Percentiles rank a stretch among this genome's conserved stretches.
Conservation (phyloP, 177 flowering plant species). For the Vitis hybrid region DNA sequence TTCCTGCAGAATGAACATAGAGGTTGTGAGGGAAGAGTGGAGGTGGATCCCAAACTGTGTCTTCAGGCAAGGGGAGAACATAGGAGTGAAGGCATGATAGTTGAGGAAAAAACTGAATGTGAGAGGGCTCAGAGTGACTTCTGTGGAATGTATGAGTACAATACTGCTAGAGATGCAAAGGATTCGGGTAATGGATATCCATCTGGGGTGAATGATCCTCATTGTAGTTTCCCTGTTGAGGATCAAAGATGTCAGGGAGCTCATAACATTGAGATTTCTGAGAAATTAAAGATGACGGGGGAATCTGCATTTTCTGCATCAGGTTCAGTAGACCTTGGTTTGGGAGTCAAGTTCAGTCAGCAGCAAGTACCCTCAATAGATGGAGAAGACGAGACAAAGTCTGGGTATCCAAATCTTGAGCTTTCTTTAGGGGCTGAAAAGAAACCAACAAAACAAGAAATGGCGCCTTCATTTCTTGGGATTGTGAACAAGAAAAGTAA, state of each 20-base stretch:
- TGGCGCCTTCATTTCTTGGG: not conserved
- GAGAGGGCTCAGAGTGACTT: not conserved
- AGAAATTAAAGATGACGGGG: not conserved
- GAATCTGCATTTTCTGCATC: not conserved
- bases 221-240: not conserved
- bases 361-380: not conserved
- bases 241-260: not conserved
- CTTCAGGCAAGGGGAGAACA: no score
- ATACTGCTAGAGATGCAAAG: not conserved
- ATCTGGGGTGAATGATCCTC: not conserved
- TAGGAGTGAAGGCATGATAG: not conserved
- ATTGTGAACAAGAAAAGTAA: not conserved
- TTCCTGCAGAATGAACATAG: constrained; percentile 2
- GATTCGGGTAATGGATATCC: not conserved
- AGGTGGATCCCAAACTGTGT: constrained; percentile 1
- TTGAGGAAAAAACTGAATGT: not conserved
- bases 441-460: not conserved
- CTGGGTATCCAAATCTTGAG: constrained; percentile 1
- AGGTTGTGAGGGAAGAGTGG: not conserved
- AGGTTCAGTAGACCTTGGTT: not conserved
- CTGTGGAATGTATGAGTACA: no score
- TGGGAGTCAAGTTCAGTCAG: not conserved
- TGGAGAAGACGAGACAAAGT: not conserved
- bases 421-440: not conserved
- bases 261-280: not conserved